Evolutionary conservation across 2,329 filamentous ascomycete species (phyloP).

Genomic region (Reticulascus tulasneorum): DNA sequence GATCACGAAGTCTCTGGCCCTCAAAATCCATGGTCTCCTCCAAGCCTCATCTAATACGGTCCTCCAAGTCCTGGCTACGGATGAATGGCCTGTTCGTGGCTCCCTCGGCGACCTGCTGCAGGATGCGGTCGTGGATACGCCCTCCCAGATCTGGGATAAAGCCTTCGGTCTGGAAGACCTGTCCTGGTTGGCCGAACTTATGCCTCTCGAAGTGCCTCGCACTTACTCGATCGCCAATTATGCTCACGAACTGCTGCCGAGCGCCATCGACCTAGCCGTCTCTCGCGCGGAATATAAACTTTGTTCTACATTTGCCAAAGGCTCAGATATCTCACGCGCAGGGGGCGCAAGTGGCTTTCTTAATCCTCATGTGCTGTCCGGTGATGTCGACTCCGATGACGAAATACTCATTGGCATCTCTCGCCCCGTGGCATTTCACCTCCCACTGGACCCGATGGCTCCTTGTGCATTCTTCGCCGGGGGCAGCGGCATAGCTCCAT

Average conservation of each 20-base stretch:
- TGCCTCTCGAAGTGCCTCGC: constrained; percentile 45
- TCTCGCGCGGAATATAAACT: constrained; percentile 50
- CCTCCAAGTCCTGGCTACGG: constrained; percentile 42
- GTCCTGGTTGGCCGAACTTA: constrained; percentile 42
- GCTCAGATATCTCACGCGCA: constrained; percentile 27
- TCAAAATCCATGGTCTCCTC: constrained; percentile 43
- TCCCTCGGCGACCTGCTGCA: constrained; percentile 48
- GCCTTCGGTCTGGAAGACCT: constrained; percentile 43
- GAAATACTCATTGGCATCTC: constrained; percentile 49
- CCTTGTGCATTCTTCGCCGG: constrained; percentile 52
- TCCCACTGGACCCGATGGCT: constrained; percentile 44
- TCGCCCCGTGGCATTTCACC: constrained; percentile 46
- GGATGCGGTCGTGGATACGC: constrained; percentile 42
- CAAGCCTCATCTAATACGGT: constrained; percentile 46
- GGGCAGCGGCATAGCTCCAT: constrained; percentile 50
- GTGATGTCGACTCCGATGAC: constrained; percentile 38
- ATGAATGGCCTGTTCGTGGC: constrained; percentile 48
- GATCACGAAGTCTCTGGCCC: constrained; percentile 45
- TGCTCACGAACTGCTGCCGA: constrained; percentile 45
- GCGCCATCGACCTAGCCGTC: constrained; percentile 46
- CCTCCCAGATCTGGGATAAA: constrained; percentile 45
- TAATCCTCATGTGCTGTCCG: constrained; percentile 37
- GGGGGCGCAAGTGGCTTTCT: constrained; percentile 51
- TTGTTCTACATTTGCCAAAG: constrained; percentile 34
- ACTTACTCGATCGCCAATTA: constrained; percentile 51